phyloP scores from a whole-genome alignment of 164 flowering plant species.

The Sextonia rubra region DNA sequence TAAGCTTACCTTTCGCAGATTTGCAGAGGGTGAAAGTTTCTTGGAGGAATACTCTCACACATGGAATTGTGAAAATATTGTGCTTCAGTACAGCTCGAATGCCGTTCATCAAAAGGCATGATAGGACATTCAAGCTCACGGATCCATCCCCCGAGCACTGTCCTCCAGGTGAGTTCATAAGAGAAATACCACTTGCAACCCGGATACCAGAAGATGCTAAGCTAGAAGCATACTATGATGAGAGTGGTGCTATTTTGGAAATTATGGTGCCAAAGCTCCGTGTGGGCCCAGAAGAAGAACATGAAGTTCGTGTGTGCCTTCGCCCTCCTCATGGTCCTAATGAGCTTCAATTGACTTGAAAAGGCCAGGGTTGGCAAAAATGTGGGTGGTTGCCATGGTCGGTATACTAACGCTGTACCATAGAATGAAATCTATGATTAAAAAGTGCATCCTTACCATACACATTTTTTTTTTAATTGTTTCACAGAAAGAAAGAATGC shows the following conservation, averaged over 20 bases:
- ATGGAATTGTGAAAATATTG: slow-evolving; percentile 72
- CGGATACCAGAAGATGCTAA: slow-evolving; percentile 89
- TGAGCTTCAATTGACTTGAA: slow-evolving; percentile 52
- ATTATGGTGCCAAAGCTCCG: slow-evolving; percentile 86
- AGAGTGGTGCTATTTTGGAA: slow-evolving; percentile 69
- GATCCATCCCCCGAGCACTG: slow-evolving; percentile 89
- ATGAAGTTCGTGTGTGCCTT: slow-evolving; percentile 86
- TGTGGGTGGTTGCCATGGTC: slow-evolving; percentile 24
- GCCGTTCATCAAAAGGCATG: slow-evolving; percentile 70
- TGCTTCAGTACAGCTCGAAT: slow-evolving; percentile 65
- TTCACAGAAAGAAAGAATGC: neutral
- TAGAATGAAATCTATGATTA: slow-evolving; percentile 26
- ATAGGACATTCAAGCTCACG: slow-evolving; percentile 78
- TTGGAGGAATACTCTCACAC: slow-evolving; percentile 80
- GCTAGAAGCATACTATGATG: slow-evolving; percentile 79
- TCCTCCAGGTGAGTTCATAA: slow-evolving; percentile 82
- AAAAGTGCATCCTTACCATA: slow-evolving; percentile 17
- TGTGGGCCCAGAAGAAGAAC: slow-evolving; percentile 78
- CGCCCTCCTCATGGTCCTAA: slow-evolving; percentile 64
- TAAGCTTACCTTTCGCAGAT: slow-evolving; percentile 87
- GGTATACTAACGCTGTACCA: slow-evolving; percentile 33
- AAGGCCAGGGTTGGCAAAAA: slow-evolving; percentile 1
- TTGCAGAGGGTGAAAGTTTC: slow-evolving; percentile 79
- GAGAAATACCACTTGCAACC: slow-evolving; percentile 75
- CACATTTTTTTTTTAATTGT: neutral